These are phyloP conservation scores for Knufia petricola DNA, from an alignment of 2,329 filamentous ascomycete species.

Conservation along the genomic window DNA sequence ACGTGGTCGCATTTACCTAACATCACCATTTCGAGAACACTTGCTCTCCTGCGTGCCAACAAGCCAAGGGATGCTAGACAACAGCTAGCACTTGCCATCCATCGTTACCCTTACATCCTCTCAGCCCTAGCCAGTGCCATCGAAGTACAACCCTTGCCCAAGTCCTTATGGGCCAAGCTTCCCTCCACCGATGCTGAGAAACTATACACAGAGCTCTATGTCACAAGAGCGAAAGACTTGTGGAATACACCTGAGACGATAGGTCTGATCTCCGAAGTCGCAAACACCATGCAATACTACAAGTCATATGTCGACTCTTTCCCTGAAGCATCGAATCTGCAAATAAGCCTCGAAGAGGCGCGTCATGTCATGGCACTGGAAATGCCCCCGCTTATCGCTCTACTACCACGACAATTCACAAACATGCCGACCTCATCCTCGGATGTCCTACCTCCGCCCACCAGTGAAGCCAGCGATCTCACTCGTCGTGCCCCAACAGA, in stretches of 20 bases:
- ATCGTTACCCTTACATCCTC: conserved; percentile 74
- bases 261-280: conserved; percentile 59
- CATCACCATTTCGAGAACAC: conserved; percentile 62
- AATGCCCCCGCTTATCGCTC: conserved; percentile 57
- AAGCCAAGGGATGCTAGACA: conserved; percentile 56
- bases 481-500: conserved; percentile 17
- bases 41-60: conserved; percentile 65
- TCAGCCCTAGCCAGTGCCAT: conserved; percentile 70
- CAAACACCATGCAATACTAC: conserved; percentile 44
- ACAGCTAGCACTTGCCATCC: conserved; percentile 58
- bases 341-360: conserved; percentile 50
- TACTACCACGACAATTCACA: conserved; percentile 58
- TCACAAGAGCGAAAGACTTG: conserved; percentile 65
- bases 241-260: conserved; percentile 73
- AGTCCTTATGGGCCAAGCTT: conserved; percentile 70
- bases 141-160: conserved; percentile 64
- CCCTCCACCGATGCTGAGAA: conserved; percentile 56
- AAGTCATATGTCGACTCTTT: conserved; percentile 32
- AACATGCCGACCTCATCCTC: conserved; percentile 61
- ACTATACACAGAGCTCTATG: conserved; percentile 66
- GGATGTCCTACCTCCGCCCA: conserved; percentile 66
- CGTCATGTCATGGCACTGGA: conserved; percentile 73
- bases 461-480: conserved; percentile 17
- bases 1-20: conserved; percentile 53
- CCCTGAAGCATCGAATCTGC: conserved; percentile 32